A percentile compares a stretch with the other conserved stretches of the same genome.
These are phyloP conservation scores for Oryza glaberrima DNA, from an alignment of 176 grass and related monocot genomes.

Conservation along the genomic window DNA sequence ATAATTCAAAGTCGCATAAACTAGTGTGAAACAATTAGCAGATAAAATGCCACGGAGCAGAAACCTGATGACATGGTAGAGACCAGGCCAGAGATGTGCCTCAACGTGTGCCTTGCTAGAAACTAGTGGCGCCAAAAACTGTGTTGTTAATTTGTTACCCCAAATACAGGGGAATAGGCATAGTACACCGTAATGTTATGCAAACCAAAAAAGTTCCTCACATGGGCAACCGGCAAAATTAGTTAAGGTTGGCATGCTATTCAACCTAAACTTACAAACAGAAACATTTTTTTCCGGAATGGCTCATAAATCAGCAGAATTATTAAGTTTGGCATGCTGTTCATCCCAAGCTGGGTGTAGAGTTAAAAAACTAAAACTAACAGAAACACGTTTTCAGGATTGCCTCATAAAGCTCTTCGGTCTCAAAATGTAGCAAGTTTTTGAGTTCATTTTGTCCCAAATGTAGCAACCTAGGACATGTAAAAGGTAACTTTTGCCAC, in stretches of 20 bases:
- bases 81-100: not conserved
- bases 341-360: not conserved
- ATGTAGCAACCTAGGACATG: too few species aligned
- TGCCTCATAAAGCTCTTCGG: not conserved
- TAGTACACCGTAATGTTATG: not conserved
- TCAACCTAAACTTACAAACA: not conserved
- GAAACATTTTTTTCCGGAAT: slow-evolving; percentile 4
- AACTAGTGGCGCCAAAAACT: not conserved
- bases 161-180: not conserved
- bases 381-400: slow-evolving; percentile 8
- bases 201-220: not conserved
- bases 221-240: not conserved
- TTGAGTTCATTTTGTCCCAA: too few species aligned
- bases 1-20: slow-evolving; percentile 23
- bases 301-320: not conserved
- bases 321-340: not conserved
- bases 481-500: too few species aligned
- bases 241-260: not conserved
- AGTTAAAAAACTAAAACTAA: slow-evolving; percentile 15
- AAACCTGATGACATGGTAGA: not conserved
- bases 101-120: not conserved
- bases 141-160: not conserved
- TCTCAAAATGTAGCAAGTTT: too few species aligned
- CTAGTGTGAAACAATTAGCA: slow-evolving; percentile 8
- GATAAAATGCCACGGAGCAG: not conserved